phyloP scores from a whole-genome alignment of 257 asterid genomes.

The Linderniella brevidens region DNA sequence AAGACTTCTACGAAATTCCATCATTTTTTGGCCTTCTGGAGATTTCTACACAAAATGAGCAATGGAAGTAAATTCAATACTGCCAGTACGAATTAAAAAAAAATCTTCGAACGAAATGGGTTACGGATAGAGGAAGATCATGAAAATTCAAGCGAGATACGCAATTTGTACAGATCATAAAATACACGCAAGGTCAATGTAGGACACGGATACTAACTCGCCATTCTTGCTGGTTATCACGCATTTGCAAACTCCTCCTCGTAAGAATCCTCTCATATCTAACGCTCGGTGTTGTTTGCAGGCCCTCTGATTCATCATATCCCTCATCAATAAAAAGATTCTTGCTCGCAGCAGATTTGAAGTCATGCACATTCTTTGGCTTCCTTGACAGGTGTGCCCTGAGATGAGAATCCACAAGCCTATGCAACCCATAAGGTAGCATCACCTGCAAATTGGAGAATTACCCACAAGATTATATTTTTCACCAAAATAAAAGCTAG shows the following conservation, averaged over 20 bases:
- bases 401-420: constrained; percentile 39
- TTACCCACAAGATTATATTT: constrained; percentile 5
- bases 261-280: constrained; percentile 22
- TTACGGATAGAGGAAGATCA: too few relatives aligned
- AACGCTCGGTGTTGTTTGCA: constrained; percentile 34
- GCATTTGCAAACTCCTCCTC: constrained; percentile 52
- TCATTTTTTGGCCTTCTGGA: constrained; percentile 55
- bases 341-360: constrained; percentile 44
- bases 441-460: constrained; percentile 40
- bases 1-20: constrained; percentile 55
- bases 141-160: too few relatives aligned
- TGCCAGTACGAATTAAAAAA: not conserved
- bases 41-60: constrained; percentile 39
- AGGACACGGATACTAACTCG: constrained; percentile 32
- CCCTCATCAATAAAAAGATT: constrained; percentile 51
- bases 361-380: constrained; percentile 25
- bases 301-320: constrained; percentile 57
- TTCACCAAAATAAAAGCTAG: too few relatives aligned
- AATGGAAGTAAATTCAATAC: not conserved
- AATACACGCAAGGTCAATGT: too few relatives aligned
- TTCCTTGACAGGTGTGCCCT: constrained; percentile 42
- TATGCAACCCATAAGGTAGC: constrained; percentile 53
- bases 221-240: constrained; percentile 50
- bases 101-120: too few relatives aligned
- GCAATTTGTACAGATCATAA: too few relatives aligned